These are phyloP conservation scores for Dothidotthia symphoricarpi DNA, from an alignment of 2,329 filamentous ascomycete species.

Conservation along the genomic window DNA sequence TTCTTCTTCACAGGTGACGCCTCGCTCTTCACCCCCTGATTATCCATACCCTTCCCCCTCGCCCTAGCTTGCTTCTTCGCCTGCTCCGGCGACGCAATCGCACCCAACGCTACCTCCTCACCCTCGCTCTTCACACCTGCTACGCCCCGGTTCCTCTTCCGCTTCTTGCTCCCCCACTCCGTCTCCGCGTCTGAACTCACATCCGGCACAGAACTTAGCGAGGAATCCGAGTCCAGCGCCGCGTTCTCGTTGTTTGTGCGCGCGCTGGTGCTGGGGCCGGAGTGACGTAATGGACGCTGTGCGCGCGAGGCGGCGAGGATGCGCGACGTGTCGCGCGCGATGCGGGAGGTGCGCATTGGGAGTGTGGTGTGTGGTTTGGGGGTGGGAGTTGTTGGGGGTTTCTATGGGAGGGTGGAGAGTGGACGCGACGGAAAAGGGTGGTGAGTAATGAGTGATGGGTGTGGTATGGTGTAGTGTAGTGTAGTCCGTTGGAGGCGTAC, in stretches of 20 bases:
- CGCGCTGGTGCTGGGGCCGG: slow-evolving; percentile 27
- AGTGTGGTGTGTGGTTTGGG: background rate
- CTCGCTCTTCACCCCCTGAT: slow-evolving; percentile 8
- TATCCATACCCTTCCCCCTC: slow-evolving; percentile 12
- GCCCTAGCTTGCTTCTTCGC: background rate
- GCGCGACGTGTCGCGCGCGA: slow-evolving; percentile 39
- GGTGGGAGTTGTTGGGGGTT: background rate
- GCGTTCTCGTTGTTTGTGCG: slow-evolving; percentile 9
- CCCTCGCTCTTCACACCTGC: slow-evolving; percentile 35
- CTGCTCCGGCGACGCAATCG: slow-evolving; percentile 12
- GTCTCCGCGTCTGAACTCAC: slow-evolving; percentile 24
- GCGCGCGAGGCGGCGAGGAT: slow-evolving; percentile 32
- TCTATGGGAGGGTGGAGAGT: no score
- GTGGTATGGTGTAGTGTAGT: no score
- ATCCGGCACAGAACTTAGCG: slow-evolving; percentile 23
- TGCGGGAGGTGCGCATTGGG: slow-evolving; percentile 40
- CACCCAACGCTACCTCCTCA: slow-evolving; percentile 5
- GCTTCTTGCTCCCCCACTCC: slow-evolving; percentile 40
- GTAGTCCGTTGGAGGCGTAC: no score
- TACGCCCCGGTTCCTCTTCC: slow-evolving; percentile 46
- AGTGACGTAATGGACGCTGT: slow-evolving; percentile 32
- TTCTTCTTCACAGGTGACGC: slow-evolving; percentile 35
- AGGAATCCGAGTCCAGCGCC: slow-evolving; percentile 11
- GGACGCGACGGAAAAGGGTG: no score
- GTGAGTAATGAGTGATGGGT: no score